Base-by-base conservation (phyloP, 2,329 filamentous ascomycete genomes). In the Daldinia sp. region DNA sequence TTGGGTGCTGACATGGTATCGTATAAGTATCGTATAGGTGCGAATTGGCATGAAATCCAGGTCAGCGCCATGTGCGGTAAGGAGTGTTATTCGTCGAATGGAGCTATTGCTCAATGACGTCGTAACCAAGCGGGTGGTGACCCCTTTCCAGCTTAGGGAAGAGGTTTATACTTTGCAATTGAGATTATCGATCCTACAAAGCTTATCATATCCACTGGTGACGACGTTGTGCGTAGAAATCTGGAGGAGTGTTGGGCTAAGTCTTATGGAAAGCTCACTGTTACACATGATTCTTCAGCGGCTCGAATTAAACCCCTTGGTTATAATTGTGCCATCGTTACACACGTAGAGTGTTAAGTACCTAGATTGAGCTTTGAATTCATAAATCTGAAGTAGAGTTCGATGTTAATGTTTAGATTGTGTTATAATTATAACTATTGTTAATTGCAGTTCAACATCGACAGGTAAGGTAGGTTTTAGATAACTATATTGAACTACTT, bases 41-140 rank as follows among this genome's bases (percentile, higher is more conserved):
- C 23, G 50, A 55, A 56, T 15, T 60, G 30, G 35, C 26, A 61
- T 33, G 37, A 26, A 55, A 41, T 33, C 57, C 54, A n/a, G 51
- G 23, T 28, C 57, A 18, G 68, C 65, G 68, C 42, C 65, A 68
- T 63, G 39, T 55, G 68, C 68, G 61, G 59, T 54, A 65, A 39
- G 51, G 33, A 46, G 55, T 23, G 30, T 28, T 35, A 60, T 63
- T 65, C 51, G 58, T 63, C 50, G 33, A 50, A 44, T 44, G 37
- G 15, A 37, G 12, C 37, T 48, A 2, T 35, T 54, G 53, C 55
- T 56, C 54, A 37, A 64, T 66, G 62, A 66, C 68, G 65, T 68
- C 63, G 65, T 66, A 55, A n/a, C 44, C 42, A 41, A 48, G 42
- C 46, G 42, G 30, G 26, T 23, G 30, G 20, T 23, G 39, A 66